phyloP scores from a whole-genome alignment of 371 early-diverging fungal species.

The Dinochytrium kinnereticum region DNA sequence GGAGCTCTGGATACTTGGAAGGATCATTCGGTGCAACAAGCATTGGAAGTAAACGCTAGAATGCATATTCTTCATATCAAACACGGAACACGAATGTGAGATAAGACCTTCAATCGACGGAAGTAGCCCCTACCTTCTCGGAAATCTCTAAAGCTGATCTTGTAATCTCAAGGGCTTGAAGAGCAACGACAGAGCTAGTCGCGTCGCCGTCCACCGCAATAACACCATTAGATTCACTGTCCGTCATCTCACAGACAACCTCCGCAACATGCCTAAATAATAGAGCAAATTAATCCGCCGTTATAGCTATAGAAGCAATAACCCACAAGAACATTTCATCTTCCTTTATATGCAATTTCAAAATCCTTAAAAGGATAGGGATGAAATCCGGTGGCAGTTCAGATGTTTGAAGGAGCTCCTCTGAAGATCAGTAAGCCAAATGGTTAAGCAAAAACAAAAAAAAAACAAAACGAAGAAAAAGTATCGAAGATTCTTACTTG shows the following conservation, averaged over 20 bases:
- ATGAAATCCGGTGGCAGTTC: slow-evolving; percentile 30
- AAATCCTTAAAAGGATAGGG: slow-evolving; percentile 12
- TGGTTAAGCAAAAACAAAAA: too few relatives aligned
- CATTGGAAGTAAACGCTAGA: slow-evolving; percentile 14
- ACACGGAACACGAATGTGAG: background rate
- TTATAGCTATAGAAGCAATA: background rate
- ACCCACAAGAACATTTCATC: slow-evolving; percentile 22
- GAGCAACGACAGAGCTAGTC: background rate
- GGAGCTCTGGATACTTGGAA: slow-evolving; percentile 16
- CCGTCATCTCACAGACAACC: slow-evolving; percentile 22
- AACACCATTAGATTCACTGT: background rate
- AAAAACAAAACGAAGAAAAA: too few relatives aligned
- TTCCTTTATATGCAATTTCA: slow-evolving; percentile 15
- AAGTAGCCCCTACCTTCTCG: slow-evolving; percentile 11
- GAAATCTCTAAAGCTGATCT: slow-evolving; percentile 26
- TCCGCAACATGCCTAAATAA: slow-evolving; percentile 27
- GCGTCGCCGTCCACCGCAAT: background rate
- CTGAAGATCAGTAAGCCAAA: background rate
- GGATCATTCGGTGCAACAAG: slow-evolving; percentile 27
- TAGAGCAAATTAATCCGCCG: background rate
- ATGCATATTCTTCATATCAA: background rate
- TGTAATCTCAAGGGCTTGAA: slow-evolving; percentile 32
- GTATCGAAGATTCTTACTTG: slow-evolving; percentile 10
- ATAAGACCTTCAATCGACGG: background rate
- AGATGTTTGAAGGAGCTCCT: slow-evolving; percentile 11